Percentiles rank a stretch among this genome's conserved stretches.
phyloP scores from a whole-genome alignment of 2,329 filamentous ascomycete genomes.

The Colletotrichum magnum region DNA sequence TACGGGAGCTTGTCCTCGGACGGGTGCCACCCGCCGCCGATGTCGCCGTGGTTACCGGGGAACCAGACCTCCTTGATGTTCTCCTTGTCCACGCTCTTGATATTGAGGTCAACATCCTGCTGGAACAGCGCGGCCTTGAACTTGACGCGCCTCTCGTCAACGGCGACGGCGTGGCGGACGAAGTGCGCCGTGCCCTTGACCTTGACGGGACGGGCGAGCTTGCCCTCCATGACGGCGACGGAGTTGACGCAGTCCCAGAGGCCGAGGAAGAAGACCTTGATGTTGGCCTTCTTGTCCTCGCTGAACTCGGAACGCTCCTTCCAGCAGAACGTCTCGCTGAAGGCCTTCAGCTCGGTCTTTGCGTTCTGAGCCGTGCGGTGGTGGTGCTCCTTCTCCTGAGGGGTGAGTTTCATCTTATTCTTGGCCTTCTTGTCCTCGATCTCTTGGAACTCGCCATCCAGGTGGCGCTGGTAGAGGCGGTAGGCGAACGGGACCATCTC shows the following conservation, averaged over 20 bases:
- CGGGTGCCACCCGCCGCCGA: slow-evolving; percentile 66
- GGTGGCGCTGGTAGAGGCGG: slow-evolving; percentile 57
- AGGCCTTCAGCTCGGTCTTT: slow-evolving; percentile 42
- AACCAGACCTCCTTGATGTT: slow-evolving; percentile 69
- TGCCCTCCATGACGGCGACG: slow-evolving; percentile 57
- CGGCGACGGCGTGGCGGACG: slow-evolving; percentile 66
- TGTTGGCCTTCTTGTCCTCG: slow-evolving; percentile 47
- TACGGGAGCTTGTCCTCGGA: slow-evolving; percentile 43
- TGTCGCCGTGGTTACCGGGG: slow-evolving; percentile 66
- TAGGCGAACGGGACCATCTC: slow-evolving; percentile 67
- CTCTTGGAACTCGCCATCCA: slow-evolving; percentile 53
- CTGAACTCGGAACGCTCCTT: slow-evolving; percentile 44
- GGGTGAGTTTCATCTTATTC: slow-evolving; percentile 34
- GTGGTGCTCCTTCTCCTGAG: slow-evolving; percentile 43
- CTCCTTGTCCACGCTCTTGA: slow-evolving; percentile 46
- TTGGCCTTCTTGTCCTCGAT: slow-evolving; percentile 40
- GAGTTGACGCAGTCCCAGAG: slow-evolving; percentile 69
- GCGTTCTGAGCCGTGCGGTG: slow-evolving; percentile 42
- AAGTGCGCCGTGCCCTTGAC: slow-evolving; percentile 57
- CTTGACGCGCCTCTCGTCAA: slow-evolving; percentile 68
- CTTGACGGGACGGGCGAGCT: slow-evolving; percentile 52
- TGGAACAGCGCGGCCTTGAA: slow-evolving; percentile 66
- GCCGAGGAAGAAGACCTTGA: slow-evolving; percentile 67
- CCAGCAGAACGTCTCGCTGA: slow-evolving; percentile 64
- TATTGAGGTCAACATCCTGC: slow-evolving; percentile 50